Percentiles rank a stretch among this genome's conserved stretches.
Conservation (phyloP, 1,284 basidiomycete species). For the Ceratobasidium sp. region DNA sequence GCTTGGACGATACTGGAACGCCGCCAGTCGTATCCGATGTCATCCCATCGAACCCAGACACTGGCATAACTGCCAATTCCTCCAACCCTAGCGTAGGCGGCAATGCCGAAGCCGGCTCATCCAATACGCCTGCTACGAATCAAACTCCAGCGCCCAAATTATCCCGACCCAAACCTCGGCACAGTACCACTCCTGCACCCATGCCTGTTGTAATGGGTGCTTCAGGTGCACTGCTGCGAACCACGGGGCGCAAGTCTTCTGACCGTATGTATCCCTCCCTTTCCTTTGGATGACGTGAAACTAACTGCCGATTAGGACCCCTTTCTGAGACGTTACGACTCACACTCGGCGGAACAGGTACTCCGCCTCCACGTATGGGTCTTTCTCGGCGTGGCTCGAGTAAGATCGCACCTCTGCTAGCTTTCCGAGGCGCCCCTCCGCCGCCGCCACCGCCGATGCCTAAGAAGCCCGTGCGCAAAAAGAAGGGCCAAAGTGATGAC, state of each 20-base stretch:
- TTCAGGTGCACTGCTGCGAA: constrained; percentile 27
- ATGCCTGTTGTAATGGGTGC: constrained; percentile 44
- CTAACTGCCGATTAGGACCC: constrained; percentile 23
- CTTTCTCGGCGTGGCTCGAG: constrained; percentile 42
- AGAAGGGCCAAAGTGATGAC: constrained; percentile 33
- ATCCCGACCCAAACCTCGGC: constrained; percentile 35
- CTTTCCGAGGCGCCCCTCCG: constrained; percentile 35
- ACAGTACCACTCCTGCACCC: constrained; percentile 38
- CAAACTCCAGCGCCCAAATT: constrained; percentile 36
- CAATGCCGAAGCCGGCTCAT: neutral
- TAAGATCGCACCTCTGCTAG: constrained; percentile 41
- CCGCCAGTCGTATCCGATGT: neutral
- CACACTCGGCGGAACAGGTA: constrained; percentile 28
- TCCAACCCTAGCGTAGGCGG: constrained; percentile 22
- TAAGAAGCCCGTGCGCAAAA: constrained; percentile 41
- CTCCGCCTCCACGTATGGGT: constrained; percentile 36
- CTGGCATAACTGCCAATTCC: constrained; percentile 4
- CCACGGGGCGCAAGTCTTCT: constrained; percentile 28
- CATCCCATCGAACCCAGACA: constrained; percentile 22
- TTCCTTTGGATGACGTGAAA: neutral
- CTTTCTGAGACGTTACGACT: constrained; percentile 37
- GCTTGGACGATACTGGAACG: neutral
- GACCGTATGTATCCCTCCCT: constrained; percentile 28
- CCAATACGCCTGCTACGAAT: constrained; percentile 10
- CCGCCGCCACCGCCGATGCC: constrained; percentile 41